Percentiles rank a stretch among this genome's conserved stretches.
Conservation (phyloP, 2,329 filamentous ascomycete genomes). For the Cladosporium phlei region DNA sequence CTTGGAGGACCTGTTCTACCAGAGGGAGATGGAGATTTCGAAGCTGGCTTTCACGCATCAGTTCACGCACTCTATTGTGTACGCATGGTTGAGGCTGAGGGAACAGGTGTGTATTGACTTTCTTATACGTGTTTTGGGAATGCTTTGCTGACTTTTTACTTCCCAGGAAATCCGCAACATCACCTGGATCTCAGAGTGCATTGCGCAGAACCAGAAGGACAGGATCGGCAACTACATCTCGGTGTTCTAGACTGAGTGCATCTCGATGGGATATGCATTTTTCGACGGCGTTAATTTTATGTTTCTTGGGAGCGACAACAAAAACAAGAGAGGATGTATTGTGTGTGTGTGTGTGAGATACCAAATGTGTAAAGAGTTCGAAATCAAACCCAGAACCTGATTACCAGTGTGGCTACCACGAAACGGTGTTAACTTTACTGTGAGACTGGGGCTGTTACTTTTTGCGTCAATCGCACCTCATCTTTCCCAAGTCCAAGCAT, state of each 20-base stretch:
- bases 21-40: slow-evolving; percentile 98
- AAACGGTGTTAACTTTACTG: no score
- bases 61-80: slow-evolving; percentile 91
- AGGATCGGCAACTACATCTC: slow-evolving; percentile 98
- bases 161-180: slow-evolving; percentile 95
- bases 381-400: slow-evolving; percentile 1
- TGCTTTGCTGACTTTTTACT: not conserved
- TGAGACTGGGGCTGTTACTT: no score
- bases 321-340: slow-evolving; percentile 1
- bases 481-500: no score
- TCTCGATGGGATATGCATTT: slow-evolving; percentile 5
- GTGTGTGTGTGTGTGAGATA: slow-evolving; percentile 8
- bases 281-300: slow-evolving; percentile 7
- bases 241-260: slow-evolving; percentile 65
- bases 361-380: slow-evolving; percentile 10
- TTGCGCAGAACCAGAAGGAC: slow-evolving; percentile 99
- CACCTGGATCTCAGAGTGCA: slow-evolving; percentile 99
- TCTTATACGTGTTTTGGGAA: not conserved
- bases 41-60: slow-evolving; percentile 94
- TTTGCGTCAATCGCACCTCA: not conserved
- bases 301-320: slow-evolving; percentile 7
- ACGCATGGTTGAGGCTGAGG: slow-evolving; percentile 94
- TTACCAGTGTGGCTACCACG: not conserved
- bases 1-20: slow-evolving; percentile 95
- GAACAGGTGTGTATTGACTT: slow-evolving; percentile 70